Percentiles rank a stretch among this genome's conserved stretches.
Evolutionary conservation across 2,329 filamentous ascomycete genomes (phyloP).

Genomic region (Fusarium odoratissimum): DNA sequence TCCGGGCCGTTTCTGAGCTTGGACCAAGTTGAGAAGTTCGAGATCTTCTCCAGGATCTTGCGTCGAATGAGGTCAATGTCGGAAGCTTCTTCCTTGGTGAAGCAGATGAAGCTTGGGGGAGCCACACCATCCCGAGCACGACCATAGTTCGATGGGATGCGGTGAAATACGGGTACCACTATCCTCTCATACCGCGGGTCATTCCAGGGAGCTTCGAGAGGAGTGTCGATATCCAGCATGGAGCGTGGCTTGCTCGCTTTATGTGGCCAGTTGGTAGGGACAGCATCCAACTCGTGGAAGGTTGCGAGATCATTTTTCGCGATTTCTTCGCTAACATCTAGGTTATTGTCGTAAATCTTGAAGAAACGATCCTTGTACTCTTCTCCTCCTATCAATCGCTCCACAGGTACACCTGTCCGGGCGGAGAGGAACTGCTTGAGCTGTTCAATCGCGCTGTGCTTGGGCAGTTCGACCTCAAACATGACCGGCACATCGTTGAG

Average conservation of each 20-base stretch:
- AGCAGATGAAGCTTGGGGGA: conserved; percentile 76
- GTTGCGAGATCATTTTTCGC: conserved; percentile 72
- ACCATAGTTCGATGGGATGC: conserved; percentile 53
- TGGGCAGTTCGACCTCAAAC: conserved; percentile 83
- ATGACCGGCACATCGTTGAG: conserved; percentile 76
- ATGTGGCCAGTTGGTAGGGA: conserved; percentile 81
- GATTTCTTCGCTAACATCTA: conserved; percentile 79
- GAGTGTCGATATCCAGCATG: conserved; percentile 61
- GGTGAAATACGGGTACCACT: conserved; percentile 78
- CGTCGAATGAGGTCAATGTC: conserved; percentile 78
- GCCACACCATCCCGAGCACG: conserved; percentile 48
- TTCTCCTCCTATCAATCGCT: conserved; percentile 82
- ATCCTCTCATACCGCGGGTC: conserved; percentile 73
- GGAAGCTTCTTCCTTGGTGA: conserved; percentile 77
- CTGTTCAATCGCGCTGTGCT: conserved; percentile 74
- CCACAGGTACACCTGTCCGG: conserved; percentile 71
- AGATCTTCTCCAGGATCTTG: conserved; percentile 82
- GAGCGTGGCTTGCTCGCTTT: conserved; percentile 64
- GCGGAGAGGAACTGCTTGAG: conserved; percentile 78
- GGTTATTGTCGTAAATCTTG: conserved; percentile 80
- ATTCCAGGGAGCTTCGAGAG: conserved; percentile 61
- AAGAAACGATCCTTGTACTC: conserved; percentile 88
- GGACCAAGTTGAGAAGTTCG: conserved; percentile 78
- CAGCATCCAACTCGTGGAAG: conserved; percentile 79
- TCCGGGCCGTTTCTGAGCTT: conserved; percentile 67